phyloP scores from a whole-genome alignment of 2,329 filamentous ascomycete species.

The Zymoseptoria passerinii region DNA sequence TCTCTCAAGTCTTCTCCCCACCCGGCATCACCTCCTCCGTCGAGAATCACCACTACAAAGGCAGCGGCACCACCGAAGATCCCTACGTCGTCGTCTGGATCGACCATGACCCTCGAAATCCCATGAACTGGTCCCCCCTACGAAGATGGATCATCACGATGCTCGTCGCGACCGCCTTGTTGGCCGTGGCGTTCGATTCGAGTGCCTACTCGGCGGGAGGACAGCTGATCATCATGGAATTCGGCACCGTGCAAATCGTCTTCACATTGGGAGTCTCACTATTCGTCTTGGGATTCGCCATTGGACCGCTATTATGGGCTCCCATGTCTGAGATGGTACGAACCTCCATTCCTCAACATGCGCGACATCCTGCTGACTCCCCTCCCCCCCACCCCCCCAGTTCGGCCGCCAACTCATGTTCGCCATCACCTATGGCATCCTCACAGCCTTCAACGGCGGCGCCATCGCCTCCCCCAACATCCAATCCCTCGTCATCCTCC shows the following conservation, averaged over 20 bases:
- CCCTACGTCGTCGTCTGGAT: constrained; percentile 62
- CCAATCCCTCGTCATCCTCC: constrained; percentile 37
- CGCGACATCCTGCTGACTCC: too few species aligned
- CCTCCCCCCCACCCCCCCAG: background rate
- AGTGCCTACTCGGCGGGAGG: constrained; percentile 58
- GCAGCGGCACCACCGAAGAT: constrained; percentile 53
- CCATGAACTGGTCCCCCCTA: constrained; percentile 47
- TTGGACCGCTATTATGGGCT: constrained; percentile 43
- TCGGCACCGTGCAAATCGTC: constrained; percentile 45
- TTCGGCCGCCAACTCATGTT: constrained; percentile 41
- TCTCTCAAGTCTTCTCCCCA: constrained; percentile 27
- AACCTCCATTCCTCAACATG: background rate
- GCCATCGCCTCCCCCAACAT: constrained; percentile 39
- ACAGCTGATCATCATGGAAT: constrained; percentile 46
- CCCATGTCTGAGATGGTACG: constrained; percentile 48
- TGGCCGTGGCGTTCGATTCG: constrained; percentile 61
- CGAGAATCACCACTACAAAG: constrained; percentile 27
- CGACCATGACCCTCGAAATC: constrained; percentile 57
- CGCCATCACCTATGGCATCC: constrained; percentile 29
- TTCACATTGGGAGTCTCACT: constrained; percentile 56
- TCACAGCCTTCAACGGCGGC: constrained; percentile 36
- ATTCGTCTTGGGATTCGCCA: constrained; percentile 54
- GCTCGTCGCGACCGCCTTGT: constrained; percentile 56
- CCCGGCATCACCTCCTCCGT: constrained; percentile 30
- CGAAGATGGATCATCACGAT: constrained; percentile 61